phyloP scores from a whole-genome alignment of 768 basidiomycete genomes.

The Russula compacta region DNA sequence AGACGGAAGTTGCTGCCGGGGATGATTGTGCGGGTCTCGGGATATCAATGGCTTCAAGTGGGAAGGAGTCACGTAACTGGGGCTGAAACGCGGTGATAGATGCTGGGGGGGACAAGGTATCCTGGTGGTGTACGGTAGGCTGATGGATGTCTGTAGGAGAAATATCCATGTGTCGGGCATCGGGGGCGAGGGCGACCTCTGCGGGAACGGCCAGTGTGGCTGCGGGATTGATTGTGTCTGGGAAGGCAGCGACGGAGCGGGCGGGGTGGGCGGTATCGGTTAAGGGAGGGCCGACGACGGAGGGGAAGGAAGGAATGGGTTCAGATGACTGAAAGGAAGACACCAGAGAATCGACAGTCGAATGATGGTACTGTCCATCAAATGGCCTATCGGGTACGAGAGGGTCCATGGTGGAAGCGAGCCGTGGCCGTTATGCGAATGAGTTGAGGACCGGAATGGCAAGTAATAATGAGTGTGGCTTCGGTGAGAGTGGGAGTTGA shows the following conservation, averaged over 20 bases:
- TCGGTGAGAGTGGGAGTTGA: constrained; percentile 6
- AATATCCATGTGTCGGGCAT: constrained; percentile 24
- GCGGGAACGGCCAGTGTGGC: constrained; percentile 19
- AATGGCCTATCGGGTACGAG: constrained; percentile 5
- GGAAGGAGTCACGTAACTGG: constrained; percentile 9
- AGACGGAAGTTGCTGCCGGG: constrained; percentile 27
- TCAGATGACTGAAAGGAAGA: constrained; percentile 11
- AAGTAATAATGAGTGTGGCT: constrained; percentile 6
- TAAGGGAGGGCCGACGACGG: constrained; percentile 17
- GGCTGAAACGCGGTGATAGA: constrained; percentile 13
- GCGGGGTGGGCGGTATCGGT: constrained; percentile 20
- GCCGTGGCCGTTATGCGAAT: constrained; percentile 8
- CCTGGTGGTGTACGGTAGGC: constrained; percentile 3
- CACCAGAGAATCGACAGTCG: neutral
- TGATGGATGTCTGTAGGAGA: constrained; percentile 17
- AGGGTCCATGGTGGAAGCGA: constrained; percentile 8
- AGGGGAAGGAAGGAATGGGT: constrained; percentile 13
- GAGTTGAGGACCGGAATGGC: constrained; percentile 7
- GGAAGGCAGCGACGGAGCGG: constrained; percentile 21
- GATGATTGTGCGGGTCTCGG: constrained; percentile 26
- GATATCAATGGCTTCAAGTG: constrained; percentile 18
- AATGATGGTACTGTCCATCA: constrained; percentile 13
- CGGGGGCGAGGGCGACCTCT: constrained; percentile 17
- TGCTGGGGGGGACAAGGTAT: constrained; percentile 6
- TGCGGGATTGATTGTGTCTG: constrained; percentile 21